Evolutionary conservation across 2,329 filamentous ascomycete genomes (phyloP), one percentile per base, ranked within the genome.

Genomic region (Colletotrichum musae): DNA sequence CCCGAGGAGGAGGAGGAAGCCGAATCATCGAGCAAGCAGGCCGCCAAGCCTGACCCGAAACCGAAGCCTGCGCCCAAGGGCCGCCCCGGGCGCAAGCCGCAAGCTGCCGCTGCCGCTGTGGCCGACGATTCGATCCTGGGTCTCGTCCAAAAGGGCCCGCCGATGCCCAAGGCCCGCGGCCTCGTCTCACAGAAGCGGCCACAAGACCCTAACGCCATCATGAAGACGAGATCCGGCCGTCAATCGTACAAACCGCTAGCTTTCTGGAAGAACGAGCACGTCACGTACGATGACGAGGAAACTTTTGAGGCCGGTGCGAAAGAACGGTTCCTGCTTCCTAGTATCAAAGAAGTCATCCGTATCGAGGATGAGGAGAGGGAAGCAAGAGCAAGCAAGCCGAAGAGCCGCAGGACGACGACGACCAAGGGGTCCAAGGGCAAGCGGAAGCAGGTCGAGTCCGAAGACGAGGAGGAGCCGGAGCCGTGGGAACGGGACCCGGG

Each of bases 201-300:
- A 68, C 82, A 84, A 68, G 83, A 83, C 9, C 78, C 82, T 1
- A 85, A 90, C 61, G 83, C 81, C 28, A 83, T 88, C 71, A 84
- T 85, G 36, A 87, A 85, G 52, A 93, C 91, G 58, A 91, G 94
- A 62, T 95, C 92, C 13, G 95, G 94, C 2, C 89, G 96, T 65
- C 89, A 90, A 60, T 94, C 93, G 10, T 91, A 94, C 71, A 89
- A 89, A 70, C 96, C 95, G 0, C 81, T 98, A 41, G 90, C 93
- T 28, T 97, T 88, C 77, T 98, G 95, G 95, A 91, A 91, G 74
- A 94, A 94, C 73, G 95, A 98, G 78, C 89, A 88, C 62, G 89
- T 92, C 54, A 88, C 94, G 24, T 93, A 91, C 75, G 90, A 91
- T 59, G 84, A 87, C 18, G 87, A 89, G 26, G 89, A 90, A 57